These are phyloP conservation scores for Daldinia bambusicola DNA, from an alignment of 495 filamentous ascomycete genomes.

Conservation along the genomic window DNA sequence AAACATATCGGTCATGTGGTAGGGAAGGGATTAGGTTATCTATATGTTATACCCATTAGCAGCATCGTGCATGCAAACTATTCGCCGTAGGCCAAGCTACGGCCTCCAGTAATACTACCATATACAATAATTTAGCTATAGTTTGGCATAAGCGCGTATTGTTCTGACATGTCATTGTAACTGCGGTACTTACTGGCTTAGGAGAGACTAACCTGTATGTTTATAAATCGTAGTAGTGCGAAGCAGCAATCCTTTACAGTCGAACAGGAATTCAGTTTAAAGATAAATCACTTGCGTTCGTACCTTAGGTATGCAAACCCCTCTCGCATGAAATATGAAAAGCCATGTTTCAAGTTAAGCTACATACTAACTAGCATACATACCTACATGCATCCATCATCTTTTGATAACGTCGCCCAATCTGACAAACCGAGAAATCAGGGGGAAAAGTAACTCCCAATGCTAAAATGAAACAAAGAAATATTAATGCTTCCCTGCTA, in stretches of 20 bases:
- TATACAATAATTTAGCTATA: neutral
- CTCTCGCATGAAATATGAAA: neutral
- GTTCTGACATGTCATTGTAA: neutral
- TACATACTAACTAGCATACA: neutral
- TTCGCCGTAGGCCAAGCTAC: slow-evolving; percentile 5
- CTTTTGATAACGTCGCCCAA: slow-evolving; percentile 22
- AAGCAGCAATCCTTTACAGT: too few species aligned
- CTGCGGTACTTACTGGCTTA: neutral
- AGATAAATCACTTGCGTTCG: slow-evolving; percentile 4
- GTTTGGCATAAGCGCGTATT: neutral
- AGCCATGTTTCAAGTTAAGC: neutral
- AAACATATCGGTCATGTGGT: slow-evolving; percentile 14
- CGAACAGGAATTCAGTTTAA: too few species aligned
- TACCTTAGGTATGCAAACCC: slow-evolving; percentile 6
- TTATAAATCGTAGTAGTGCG: too few species aligned
- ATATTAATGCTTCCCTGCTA: neutral
- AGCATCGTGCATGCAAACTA: slow-evolving; percentile 39
- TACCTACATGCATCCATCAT: slow-evolving; percentile 1
- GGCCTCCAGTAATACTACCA: slow-evolving; percentile 6
- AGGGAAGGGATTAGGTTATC: neutral
- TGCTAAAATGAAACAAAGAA: neutral
- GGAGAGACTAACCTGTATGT: too few species aligned
- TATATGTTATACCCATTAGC: slow-evolving; percentile 27
- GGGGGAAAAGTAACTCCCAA: neutral
- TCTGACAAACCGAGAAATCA: neutral